Conservation (phyloP, 805 yeast species). For the Nakazawaea pomicola region DNA sequence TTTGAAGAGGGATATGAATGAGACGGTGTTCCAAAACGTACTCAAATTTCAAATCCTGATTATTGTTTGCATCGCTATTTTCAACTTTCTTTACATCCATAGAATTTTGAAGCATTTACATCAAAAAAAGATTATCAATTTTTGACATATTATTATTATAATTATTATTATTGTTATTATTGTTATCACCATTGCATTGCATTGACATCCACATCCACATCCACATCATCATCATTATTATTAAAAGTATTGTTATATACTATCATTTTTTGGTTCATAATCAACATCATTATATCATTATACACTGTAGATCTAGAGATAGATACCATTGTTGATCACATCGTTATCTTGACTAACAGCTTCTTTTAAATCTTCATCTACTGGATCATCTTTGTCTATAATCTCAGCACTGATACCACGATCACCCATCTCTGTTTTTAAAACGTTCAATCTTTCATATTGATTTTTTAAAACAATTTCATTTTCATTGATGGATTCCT, state of each 20-base stretch:
- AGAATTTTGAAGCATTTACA: constrained; percentile 4
- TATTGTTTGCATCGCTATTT: neutral
- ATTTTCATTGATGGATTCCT: constrained; percentile 55
- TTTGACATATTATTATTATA: no score
- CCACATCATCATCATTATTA: no score
- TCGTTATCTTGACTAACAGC: constrained; percentile 11
- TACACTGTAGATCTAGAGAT: constrained; percentile 2
- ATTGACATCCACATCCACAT: no score
- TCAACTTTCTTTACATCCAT: neutral
- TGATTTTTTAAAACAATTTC: constrained; percentile 48
- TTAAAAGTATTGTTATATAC: no score
- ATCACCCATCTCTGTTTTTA: constrained; percentile 41
- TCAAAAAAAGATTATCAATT: constrained; percentile 4
- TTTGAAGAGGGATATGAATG: constrained; percentile 10
- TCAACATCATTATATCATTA: no score
- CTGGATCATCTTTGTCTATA: neutral
- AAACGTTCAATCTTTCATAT: constrained; percentile 35
- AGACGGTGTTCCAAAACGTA: constrained; percentile 4
- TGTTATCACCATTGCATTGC: no score
- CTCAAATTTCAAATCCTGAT: constrained; percentile 4
- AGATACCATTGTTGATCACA: constrained; percentile 6
- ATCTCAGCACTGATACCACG: constrained; percentile 26
- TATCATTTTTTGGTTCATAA: no score
- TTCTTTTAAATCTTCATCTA: neutral
- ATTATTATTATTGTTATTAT: no score